Evolutionary conservation across 345 rosid species (phyloP).

Genomic region (Populus pruinosa): DNA sequence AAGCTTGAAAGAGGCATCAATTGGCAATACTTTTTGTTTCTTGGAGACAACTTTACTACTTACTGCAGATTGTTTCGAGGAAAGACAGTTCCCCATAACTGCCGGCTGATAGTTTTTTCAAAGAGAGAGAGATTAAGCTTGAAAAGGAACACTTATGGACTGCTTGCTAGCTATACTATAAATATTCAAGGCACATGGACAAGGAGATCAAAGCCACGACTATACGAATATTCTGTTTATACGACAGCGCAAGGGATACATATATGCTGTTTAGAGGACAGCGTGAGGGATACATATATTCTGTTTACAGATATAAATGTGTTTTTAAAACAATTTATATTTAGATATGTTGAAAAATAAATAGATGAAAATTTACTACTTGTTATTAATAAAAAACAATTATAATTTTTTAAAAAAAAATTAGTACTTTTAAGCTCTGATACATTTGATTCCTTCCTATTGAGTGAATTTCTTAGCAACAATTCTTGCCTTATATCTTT

Average conservation of each 20-base stretch:
- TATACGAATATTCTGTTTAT: neutral
- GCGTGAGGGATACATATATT: neutral
- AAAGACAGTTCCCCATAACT: slow-evolving; percentile 24
- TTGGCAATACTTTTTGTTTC: slow-evolving; percentile 18
- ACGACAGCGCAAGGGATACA: neutral
- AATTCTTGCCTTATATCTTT: too few relatives aligned
- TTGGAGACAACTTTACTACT: slow-evolving; percentile 7
- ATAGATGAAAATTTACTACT: too few relatives aligned
- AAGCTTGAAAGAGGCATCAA: slow-evolving; percentile 28
- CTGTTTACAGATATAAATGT: too few relatives aligned
- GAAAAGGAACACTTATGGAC: neutral
- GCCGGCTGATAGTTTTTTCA: neutral
- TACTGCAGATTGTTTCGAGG: neutral
- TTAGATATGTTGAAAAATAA: too few relatives aligned
- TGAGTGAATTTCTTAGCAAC: too few relatives aligned
- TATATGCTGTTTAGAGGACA: neutral
- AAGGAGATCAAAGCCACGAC: neutral
- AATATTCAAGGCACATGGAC: neutral
- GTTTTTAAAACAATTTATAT: too few relatives aligned
- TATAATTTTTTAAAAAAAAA: too few relatives aligned
- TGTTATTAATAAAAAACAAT: too few relatives aligned
- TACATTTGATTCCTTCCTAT: too few relatives aligned
- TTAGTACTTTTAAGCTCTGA: too few relatives aligned
- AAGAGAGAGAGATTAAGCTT: neutral
- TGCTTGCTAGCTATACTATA: neutral